Evolutionary conservation across 352 stramenopile species (phyloP).

Genomic region (Phytophthora crassamura): DNA sequence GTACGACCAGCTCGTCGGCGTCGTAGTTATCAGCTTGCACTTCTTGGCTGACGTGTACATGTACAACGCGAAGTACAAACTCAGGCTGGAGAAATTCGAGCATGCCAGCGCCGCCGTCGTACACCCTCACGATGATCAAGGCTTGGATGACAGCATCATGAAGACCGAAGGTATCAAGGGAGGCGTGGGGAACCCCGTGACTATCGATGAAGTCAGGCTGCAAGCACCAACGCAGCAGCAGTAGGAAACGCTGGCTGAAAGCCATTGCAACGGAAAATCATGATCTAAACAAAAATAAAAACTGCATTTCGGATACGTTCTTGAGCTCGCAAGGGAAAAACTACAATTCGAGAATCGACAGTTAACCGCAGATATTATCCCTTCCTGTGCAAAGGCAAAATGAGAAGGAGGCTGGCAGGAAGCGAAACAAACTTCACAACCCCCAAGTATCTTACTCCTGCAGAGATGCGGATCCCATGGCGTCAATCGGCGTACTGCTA

Average conservation of each 20-base stretch:
- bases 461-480: neutral
- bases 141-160: constrained; percentile 16
- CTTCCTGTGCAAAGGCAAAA: neutral
- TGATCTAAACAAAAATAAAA: no score
- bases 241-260: neutral
- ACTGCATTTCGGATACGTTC: constrained; percentile 5
- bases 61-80: no score
- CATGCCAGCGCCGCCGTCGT: no score
- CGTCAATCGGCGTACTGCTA: neutral
- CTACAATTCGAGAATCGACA: no score
- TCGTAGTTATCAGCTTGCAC: no score
- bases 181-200: neutral
- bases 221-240: constrained; percentile 8
- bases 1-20: constrained; percentile 8
- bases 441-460: no score
- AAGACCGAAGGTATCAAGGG: constrained; percentile 17
- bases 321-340: constrained; percentile 7
- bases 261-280: no score
- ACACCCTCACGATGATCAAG: constrained; percentile 2
- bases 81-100: constrained; percentile 22
- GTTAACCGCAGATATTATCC: neutral
- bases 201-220: constrained; percentile 11
- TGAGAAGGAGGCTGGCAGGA: no score
- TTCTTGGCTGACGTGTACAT: no score
- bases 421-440: neutral